Evolutionary conservation across 257 asterid species (phyloP).

Genomic region (Plectranthus barbatus): DNA sequence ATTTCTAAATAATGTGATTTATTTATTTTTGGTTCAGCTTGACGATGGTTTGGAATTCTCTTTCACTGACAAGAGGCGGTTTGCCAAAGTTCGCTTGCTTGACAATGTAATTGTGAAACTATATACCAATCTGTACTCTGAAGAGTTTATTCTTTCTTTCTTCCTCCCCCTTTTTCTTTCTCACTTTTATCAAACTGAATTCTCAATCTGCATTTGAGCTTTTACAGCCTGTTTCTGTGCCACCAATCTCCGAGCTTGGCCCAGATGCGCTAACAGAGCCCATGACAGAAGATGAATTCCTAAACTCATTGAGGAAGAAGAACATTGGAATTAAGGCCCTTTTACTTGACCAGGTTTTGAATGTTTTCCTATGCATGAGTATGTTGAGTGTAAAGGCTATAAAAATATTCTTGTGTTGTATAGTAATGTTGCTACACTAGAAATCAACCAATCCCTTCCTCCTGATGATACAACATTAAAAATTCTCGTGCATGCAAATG

Average conservation of each 20-base stretch:
- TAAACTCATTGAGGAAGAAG: conserved; percentile 62
- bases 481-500: neutral
- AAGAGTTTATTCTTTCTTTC: neutral
- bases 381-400: neutral
- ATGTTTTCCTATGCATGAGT: conserved; percentile 4
- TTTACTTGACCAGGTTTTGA: conserved; percentile 91
- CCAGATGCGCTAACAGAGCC: conserved; percentile 91
- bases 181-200: conserved; percentile 7
- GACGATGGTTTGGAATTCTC: conserved; percentile 88
- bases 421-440: neutral
- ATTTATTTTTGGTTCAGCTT: conserved; percentile 49
- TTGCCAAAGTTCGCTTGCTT: conserved; percentile 89
- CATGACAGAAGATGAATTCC: conserved; percentile 57
- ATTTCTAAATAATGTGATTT: neutral
- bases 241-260: conserved; percentile 97
- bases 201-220: conserved; percentile 9
- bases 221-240: conserved; percentile 70
- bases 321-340: conserved; percentile 90
- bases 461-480: neutral
- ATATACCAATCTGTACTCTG: conserved; percentile 3
- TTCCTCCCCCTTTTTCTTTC: neutral
- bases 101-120: conserved; percentile 51
- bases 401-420: neutral
- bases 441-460: neutral
- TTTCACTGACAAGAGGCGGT: conserved; percentile 95